Conservation (phyloP, 2,329 filamentous ascomycete genomes). For the Ceratocystis harringtonii region DNA sequence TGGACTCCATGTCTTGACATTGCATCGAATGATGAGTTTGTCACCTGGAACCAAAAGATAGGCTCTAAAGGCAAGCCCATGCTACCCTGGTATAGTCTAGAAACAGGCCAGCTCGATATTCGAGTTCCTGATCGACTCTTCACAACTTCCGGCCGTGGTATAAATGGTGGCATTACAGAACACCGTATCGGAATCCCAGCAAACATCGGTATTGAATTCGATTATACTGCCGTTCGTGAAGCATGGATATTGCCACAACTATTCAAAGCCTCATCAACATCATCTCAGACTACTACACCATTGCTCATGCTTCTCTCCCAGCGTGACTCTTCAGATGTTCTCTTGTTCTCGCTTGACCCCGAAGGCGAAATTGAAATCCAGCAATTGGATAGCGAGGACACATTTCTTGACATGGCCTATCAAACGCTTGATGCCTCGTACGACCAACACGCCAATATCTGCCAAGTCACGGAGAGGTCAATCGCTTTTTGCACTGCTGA, state of each 20-base stretch:
- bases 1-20: conserved; percentile 47
- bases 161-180: conserved; percentile 49
- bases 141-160: conserved; percentile 48
- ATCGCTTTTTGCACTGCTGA: conserved; percentile 28
- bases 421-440: conserved; percentile 36
- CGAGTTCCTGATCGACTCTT: conserved; percentile 42
- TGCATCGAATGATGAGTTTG: conserved; percentile 31
- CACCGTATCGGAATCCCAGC: conserved; percentile 56
- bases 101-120: conserved; percentile 9
- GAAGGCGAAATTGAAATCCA: neutral
- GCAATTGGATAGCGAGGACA: conserved; percentile 21
- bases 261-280: conserved; percentile 10
- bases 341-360: conserved; percentile 30
- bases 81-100: conserved; percentile 19
- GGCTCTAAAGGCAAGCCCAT: conserved; percentile 18
- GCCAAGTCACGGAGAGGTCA: conserved; percentile 40
- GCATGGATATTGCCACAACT: conserved; percentile 36
- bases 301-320: conserved; percentile 33
- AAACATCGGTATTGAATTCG: conserved; percentile 44
- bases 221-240: conserved; percentile 35
- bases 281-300: conserved; percentile 5
- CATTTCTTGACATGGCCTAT: conserved; percentile 36
- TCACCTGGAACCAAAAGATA: conserved; percentile 23
- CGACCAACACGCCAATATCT: conserved; percentile 25
- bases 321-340: conserved; percentile 33